Evolutionary conservation across 139 green algal genomes (phyloP), one percentile per base, ranked within the genome.

Genomic region (Volvox africanus): DNA sequence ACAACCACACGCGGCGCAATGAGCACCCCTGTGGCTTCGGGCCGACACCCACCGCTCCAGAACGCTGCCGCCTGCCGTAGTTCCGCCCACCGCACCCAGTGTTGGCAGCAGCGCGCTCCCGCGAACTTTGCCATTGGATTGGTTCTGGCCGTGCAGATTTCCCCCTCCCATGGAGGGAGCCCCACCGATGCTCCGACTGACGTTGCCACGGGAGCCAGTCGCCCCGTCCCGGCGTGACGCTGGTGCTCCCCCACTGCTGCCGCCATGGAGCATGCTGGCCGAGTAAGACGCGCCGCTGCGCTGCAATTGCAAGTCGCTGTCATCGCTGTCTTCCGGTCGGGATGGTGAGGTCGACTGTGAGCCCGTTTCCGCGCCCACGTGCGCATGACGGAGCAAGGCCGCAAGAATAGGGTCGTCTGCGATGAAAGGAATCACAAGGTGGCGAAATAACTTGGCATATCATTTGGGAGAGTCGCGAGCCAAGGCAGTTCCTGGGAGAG

Each of bases 391-490:
- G 22, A 89, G 85, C 32, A 89, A 65, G 37, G 85, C 85, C 13
- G 85, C 85, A 11, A 89, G 69, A 50, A 89, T 61, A 19, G 85
- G 85, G 44, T 89, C 85, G 44, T 82, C 85, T 89, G 85, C 80
- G 82, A 65, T 5, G 22, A 55, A 55, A 14, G 44, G 44, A 55
- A 55, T 55, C 44, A 55, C 44, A 55, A 55, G 44, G 44, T 9
- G 44, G 44, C 44, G 44, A 9, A 55, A 55, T 55, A 55, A 55
- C 9, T 55, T 55, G 44, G 9, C 44, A 55, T 55, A 55, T 9
- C 9, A 9, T 55, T 55, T 5, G 44, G 44, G 9, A 9, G 9
- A 14, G 44, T 55, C 44, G 44, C 44, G 44, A 55, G 44, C 44
- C 44, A 5, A 5, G 44, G 9, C 44, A 55, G 44, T n/a, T n/a